Evolutionary conservation across 2,329 filamentous ascomycete genomes (phyloP), one percentile per base, ranked within the genome.

Genomic region (Aspergillus niger): DNA sequence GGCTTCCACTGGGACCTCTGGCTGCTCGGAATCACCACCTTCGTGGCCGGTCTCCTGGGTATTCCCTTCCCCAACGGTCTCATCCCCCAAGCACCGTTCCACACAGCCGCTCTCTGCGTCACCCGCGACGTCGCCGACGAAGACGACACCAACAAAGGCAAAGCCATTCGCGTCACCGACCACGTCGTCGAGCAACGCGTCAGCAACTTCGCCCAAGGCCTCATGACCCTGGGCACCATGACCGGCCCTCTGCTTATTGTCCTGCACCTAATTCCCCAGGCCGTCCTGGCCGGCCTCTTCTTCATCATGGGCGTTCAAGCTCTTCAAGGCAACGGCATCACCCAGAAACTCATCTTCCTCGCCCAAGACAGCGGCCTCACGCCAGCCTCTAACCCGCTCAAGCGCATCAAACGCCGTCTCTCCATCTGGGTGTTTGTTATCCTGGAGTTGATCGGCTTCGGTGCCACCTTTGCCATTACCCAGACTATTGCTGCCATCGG

Each of bases 1-100:
- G 91, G 91, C 13, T 94, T 94, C 71, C 91, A 94, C 76, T 94
- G 91, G 91, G 91, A 94, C 68, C 75, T 94, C 41, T 93, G 92
- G 77, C 85, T 94, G 30, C 86, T 94, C 0, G 91, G 91, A 4
- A 79, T 91, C 28, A 93, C 90, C 1, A 93, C 91, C 0, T 89
- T 89, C 53, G 77, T 93, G 1, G 88, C 89, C 3, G 91, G 91
- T 10, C 81, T 94, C 26, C 81, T 94, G 13, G 91, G 91, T 15
- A 83, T 94, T 10, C 91, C 91, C 1, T 91, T 91, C 66, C 91
- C 91, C 55, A 94, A 94, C 72, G 91, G 91, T 32, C 85, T 94
- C 28, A 93, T 94, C 65, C 91, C 91, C 0, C 91, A 94, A 76
- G 91, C 91, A 0, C 91, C 91, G 1, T 93, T 93, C 74, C 91